Evolutionary conservation across 176 grass and related monocot species (phyloP).

Genomic region (Guadua angustifolia): DNA sequence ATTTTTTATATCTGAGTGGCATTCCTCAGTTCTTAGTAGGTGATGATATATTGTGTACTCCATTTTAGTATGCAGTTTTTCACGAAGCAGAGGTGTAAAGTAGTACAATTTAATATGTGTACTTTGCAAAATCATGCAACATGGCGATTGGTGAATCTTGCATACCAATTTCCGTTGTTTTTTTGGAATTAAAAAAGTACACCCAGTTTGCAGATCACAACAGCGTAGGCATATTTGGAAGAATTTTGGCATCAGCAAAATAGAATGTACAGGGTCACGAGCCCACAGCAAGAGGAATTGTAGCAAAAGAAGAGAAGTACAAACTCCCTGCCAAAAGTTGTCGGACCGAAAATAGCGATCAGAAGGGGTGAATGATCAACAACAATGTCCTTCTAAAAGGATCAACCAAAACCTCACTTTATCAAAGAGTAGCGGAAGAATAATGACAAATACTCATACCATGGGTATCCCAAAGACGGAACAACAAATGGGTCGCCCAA

Average conservation of each 20-base stretch:
- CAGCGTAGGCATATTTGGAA: too few relatives aligned
- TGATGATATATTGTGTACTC: neutral
- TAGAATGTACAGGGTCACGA: neutral
- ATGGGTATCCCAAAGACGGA: too few relatives aligned
- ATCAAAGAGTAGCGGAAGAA: too few relatives aligned
- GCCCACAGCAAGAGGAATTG: neutral
- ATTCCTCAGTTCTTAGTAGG: neutral
- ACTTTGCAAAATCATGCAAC: neutral
- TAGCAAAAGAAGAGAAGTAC: neutral
- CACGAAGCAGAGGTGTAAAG: neutral
- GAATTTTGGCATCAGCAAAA: neutral
- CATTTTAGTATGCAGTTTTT: neutral
- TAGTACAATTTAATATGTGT: neutral
- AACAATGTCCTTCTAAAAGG: too few relatives aligned
- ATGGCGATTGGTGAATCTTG: neutral
- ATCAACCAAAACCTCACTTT: too few relatives aligned
- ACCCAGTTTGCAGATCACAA: neutral
- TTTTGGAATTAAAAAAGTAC: too few relatives aligned
- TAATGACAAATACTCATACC: too few relatives aligned
- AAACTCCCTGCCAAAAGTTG: neutral
- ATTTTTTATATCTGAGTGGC: neutral
- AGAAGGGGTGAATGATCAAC: too few relatives aligned
- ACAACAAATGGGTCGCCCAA: too few relatives aligned
- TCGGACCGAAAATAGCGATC: too few relatives aligned
- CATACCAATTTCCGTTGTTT: neutral